Conservation (phyloP, 352 stramenopile genomes). For the Pythium periplocum region DNA sequence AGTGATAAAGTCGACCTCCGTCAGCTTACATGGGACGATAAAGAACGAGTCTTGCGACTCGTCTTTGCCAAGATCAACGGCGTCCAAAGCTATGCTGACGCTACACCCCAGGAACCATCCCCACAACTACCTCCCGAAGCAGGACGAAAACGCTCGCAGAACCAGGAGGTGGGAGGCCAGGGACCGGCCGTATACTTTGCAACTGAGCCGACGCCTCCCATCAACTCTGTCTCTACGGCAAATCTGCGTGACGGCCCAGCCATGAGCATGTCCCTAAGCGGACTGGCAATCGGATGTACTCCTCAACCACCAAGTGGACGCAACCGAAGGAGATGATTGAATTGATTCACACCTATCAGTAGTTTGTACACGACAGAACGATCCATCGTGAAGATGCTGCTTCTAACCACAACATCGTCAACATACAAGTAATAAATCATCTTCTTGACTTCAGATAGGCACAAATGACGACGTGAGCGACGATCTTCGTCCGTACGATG, state of each 20-base stretch:
- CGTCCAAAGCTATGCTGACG: conserved; percentile 46
- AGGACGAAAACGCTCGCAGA: conserved; percentile 10
- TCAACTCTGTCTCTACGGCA: too few species aligned
- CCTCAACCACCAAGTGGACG: too few species aligned
- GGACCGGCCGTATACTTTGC: conserved; percentile 43
- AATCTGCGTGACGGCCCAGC: too few species aligned
- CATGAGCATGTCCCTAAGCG: conserved; percentile 55
- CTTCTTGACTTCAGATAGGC: conserved; percentile 20
- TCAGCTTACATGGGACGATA: conserved; percentile 87
- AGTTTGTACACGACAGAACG: too few species aligned
- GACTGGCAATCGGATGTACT: conserved; percentile 25
- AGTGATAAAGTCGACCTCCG: conserved; percentile 84
- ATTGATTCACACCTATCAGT: too few species aligned
- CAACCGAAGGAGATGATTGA: too few species aligned
- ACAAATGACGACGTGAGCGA: conserved; percentile 12
- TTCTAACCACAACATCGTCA: not conserved
- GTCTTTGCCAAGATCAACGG: conserved; percentile 93
- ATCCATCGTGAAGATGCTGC: too few species aligned
- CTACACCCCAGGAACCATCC: conserved; percentile 6
- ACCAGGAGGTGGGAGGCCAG: conserved; percentile 2
- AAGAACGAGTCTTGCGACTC: conserved; percentile 89
- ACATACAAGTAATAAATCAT: not conserved
- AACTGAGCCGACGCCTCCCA: conserved; percentile 25
- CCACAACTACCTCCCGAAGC: conserved; percentile 17
- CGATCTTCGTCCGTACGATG: conserved; percentile 22